Evolutionary conservation across 2,329 filamentous ascomycete genomes (phyloP), one percentile per base, ranked within the genome.

Genomic region (Talaromyces albobiverticillius): DNA sequence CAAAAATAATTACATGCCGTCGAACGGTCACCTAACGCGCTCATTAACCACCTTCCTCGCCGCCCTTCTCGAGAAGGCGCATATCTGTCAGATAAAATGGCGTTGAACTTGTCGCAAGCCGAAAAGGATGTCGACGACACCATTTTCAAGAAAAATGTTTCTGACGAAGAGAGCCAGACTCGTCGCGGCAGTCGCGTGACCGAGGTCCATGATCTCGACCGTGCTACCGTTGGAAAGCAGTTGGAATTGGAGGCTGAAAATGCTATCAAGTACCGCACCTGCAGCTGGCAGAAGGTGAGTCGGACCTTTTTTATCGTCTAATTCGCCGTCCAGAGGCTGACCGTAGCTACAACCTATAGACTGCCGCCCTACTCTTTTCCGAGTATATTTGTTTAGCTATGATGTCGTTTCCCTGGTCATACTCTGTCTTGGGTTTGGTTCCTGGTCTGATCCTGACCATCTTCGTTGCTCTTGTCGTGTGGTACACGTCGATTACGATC

Each of bases 401-500:
- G 67, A 96, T 96, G 91, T 95, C 89, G 48, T 96, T 96, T 62
- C 92, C 92, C 0, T 95, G 89, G 81, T 95, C 90, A 0, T 96
- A 96, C 72, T 89, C 90, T 41, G 76, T 93, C 25, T 82, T 96
- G 7, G 92, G 92, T 7, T 80, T 96, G 14, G 89, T 96, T 0
- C 91, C 92, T 0, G 91, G 89, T 22, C 71, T 96, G 51, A 93
- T 96, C 58, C 68, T 95, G 67, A 96, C 92, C 0, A 79, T 88
- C 2, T 82, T 93, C 26, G 82, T 95, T 55, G 90, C 92, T 23
- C 80, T 75, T 4, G 71, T 92, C 16, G 92, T 96, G 1, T 77
- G 95, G 4, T 96, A 96, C 70, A 96, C 92, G 46, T 91, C 84
- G 18, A 72, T 89, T 51, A 79, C 82, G 40, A 74, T 84, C 46